Percentiles rank a stretch among this genome's conserved stretches.
Conservation (phyloP, 176 grass and related monocot genomes). For the Pontederia paniculata region DNA sequence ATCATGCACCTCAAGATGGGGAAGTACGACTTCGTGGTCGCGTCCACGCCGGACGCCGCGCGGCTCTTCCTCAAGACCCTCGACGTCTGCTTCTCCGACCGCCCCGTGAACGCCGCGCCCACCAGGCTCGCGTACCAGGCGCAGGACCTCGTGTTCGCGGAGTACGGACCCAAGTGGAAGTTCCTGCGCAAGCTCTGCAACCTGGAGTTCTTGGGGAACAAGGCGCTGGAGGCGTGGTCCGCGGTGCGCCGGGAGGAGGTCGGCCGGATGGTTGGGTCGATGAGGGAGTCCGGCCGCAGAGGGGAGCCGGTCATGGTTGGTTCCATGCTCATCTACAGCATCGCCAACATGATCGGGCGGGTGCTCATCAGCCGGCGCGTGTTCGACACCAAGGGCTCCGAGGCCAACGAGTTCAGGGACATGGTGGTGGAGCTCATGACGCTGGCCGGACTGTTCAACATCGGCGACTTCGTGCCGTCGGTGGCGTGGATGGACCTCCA, state of each 20-base stretch:
- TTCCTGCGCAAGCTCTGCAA: constrained; percentile 41
- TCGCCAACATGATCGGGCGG: constrained; percentile 4
- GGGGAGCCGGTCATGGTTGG: neutral
- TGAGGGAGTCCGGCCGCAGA: too few species aligned
- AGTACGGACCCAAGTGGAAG: constrained; percentile 35
- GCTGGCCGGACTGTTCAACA: constrained; percentile 16
- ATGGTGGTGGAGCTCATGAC: constrained; percentile 37
- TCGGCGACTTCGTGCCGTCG: constrained; percentile 20
- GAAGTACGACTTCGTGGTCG: constrained; percentile 25
- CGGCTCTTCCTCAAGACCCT: constrained; percentile 36
- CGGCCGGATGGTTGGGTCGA: too few species aligned
- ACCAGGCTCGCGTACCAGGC: constrained; percentile 34
- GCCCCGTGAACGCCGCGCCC: constrained; percentile 26
- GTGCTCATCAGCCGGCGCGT: neutral
- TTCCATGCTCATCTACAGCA: neutral
- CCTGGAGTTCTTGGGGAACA: constrained; percentile 32
- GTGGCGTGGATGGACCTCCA: constrained; percentile 32
- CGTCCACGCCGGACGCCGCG: constrained; percentile 30
- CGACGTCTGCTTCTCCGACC: constrained; percentile 32
- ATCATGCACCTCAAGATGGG: constrained; percentile 49
- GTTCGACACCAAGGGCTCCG: constrained; percentile 8
- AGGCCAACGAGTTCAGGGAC: constrained; percentile 26
- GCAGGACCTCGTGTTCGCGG: constrained; percentile 24
- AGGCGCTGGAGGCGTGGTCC: constrained; percentile 34
- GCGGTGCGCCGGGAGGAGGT: constrained; percentile 23